Percentiles rank a stretch among this genome's conserved stretches.
Conservation (phyloP, 495 filamentous ascomycete species). For the Xylaria grammica region DNA sequence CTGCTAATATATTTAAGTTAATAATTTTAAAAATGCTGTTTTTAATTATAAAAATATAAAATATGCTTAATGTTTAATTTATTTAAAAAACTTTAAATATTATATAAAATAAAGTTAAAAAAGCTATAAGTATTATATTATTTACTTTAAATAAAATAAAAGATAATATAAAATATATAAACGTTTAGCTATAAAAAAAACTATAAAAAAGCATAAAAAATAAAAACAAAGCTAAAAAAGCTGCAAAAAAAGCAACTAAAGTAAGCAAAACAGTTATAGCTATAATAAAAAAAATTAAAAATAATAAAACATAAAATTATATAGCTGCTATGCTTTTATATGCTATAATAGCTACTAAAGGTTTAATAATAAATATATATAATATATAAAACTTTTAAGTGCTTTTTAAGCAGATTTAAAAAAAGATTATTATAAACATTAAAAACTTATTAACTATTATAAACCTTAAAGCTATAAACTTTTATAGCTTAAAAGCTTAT, state of each 20-base stretch:
- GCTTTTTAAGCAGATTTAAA: conserved; percentile 12
- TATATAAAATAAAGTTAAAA: conserved; percentile 2
- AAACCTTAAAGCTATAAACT: conserved; percentile 18
- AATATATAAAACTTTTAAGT: no score
- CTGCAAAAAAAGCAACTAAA: conserved; percentile 14
- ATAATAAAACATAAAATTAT: conserved; percentile 23
- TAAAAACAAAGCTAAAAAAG: conserved; percentile 5
- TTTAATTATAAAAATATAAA: no score
- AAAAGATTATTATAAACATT: conserved; percentile 15
- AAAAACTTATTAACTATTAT: conserved; percentile 12
- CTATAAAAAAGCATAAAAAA: no score
- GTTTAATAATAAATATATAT: conserved; percentile 17
- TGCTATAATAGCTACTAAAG: conserved; percentile 24
- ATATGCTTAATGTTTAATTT: no score
- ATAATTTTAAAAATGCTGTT: no score
- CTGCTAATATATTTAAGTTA: no score
- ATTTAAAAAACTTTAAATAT: conserved; percentile 1
- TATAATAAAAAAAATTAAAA: conserved; percentile 22
- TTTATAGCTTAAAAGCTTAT: conserved; percentile 26
- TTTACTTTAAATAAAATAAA: no score
- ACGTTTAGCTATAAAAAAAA: no score
- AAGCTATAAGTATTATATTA: not conserved
- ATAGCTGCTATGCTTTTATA: no score
- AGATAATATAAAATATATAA: no score
- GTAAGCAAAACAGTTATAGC: conserved; percentile 24